Percentiles rank a stretch among this genome's conserved stretches.
These are phyloP conservation scores for Dianthus caryophyllus DNA, from an alignment of 148 eudicot species.

Conservation along the genomic window DNA sequence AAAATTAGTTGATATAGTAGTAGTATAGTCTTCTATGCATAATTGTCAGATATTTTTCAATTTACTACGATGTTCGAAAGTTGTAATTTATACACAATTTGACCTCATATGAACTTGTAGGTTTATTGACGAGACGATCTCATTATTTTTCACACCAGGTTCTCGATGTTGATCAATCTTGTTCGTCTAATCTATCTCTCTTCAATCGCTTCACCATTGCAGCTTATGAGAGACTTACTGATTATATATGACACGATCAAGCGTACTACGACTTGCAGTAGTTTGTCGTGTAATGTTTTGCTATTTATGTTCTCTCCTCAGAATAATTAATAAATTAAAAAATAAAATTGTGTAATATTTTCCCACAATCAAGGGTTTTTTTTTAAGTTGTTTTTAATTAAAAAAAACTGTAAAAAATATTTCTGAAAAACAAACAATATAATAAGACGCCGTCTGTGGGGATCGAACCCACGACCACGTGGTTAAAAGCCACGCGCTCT, in stretches of 20 bases:
- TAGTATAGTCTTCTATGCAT: background rate
- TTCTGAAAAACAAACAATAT: background rate
- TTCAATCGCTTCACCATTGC: no score
- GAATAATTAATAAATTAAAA: no score
- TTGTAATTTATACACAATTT: slow-evolving; percentile 11
- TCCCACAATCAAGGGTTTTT: no score
- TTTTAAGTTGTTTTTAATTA: no score
- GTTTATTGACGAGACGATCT: slow-evolving; percentile 39
- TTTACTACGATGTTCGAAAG: background rate
- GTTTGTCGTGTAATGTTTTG: no score
- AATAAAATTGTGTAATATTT: no score
- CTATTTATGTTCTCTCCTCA: no score
- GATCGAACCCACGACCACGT: slow-evolving; percentile 43
- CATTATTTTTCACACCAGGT: slow-evolving; percentile 46
- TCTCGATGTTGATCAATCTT: slow-evolving; percentile 14
- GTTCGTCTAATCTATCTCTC: background rate
- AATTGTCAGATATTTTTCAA: slow-evolving; percentile 1
- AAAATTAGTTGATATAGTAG: background rate
- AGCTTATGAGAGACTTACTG: no score
- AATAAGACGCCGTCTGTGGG: slow-evolving; percentile 28
- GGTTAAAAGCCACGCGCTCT: slow-evolving; percentile 45
- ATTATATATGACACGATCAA: no score
- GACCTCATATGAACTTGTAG: slow-evolving; percentile 58
- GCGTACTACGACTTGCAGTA: no score
- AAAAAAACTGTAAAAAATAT: no score